These are phyloP conservation scores for Pezicula rhizophila DNA, from an alignment of 2,329 filamentous ascomycete species.

Conservation along the genomic window DNA sequence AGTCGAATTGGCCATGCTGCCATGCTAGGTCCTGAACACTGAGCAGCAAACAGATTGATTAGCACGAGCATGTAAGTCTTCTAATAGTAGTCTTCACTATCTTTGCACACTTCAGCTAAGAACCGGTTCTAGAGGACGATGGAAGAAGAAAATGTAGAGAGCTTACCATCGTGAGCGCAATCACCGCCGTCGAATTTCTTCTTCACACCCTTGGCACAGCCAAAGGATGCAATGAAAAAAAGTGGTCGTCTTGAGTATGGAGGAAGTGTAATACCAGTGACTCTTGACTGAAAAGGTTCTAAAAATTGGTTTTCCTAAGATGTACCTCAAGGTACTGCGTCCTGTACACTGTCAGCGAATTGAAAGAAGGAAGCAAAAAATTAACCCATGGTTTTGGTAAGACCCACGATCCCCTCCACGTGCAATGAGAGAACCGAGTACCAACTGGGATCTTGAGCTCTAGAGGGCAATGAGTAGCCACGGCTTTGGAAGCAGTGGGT, in stretches of 20 bases:
- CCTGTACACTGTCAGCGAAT: not conserved
- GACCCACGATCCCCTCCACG: constrained; percentile 1
- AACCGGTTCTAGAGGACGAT: not conserved
- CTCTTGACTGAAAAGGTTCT: not conserved
- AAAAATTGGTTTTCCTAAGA: not conserved
- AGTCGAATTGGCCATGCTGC: not conserved
- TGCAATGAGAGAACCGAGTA: constrained; percentile 1
- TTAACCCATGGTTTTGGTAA: not conserved
- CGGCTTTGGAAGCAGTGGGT: constrained; percentile 1
- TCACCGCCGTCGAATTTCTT: constrained; percentile 1
- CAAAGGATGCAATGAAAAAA: constrained; percentile 2
- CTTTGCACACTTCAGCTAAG: constrained; percentile 1
- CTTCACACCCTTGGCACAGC: not conserved
- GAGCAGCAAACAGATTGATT: constrained; percentile 2
- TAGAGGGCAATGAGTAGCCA: not conserved
- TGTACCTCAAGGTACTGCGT: too few relatives aligned
- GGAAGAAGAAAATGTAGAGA: constrained; percentile 2
- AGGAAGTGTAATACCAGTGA: constrained; percentile 2
- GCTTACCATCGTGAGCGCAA: not conserved
- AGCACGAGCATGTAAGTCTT: not conserved
- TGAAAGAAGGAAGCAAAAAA: not conserved
- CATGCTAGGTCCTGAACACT: too few relatives aligned
- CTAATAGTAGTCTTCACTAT: not conserved
- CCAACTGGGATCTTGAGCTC: constrained; percentile 1
- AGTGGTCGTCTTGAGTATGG: not conserved